A percentile compares a stretch with the other conserved stretches of the same genome.
These are phyloP conservation scores for Sambucus nigra DNA, from an alignment of 129 eudicot genomes.

Conservation along the genomic window DNA sequence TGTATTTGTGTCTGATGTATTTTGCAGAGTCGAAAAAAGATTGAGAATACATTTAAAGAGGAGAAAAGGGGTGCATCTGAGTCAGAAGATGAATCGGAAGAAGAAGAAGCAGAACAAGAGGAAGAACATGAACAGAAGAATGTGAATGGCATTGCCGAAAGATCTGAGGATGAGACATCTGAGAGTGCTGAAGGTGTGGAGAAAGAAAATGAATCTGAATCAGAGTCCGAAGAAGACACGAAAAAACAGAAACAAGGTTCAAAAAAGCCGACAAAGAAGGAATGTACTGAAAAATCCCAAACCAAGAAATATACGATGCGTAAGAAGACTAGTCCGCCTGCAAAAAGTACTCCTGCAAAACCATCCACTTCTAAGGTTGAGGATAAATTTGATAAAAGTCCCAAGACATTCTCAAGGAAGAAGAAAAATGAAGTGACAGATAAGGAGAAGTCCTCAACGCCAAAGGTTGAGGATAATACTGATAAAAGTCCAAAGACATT, in stretches of 20 bases:
- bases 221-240: conserved; percentile 53
- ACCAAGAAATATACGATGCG: conserved; percentile 33
- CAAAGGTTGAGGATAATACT: conserved; percentile 35
- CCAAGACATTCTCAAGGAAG: conserved; percentile 51
- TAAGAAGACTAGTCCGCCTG: conserved; percentile 38
- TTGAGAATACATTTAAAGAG: conserved; percentile 29
- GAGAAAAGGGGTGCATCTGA: conserved; percentile 35
- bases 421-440: conserved; percentile 53
- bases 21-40: conserved; percentile 47
- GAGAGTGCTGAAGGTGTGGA: conserved; percentile 52
- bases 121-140: conserved; percentile 19
- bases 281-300: conserved; percentile 34
- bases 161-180: conserved; percentile 60
- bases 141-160: conserved; percentile 42
- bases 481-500: conserved; percentile 45
- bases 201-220: conserved; percentile 48
- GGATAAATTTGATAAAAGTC: conserved; percentile 25
- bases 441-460: conserved; percentile 55
- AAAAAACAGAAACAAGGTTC: conserved; percentile 37
- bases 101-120: conserved; percentile 33
- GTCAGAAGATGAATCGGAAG: conserved; percentile 47
- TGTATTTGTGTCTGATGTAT: not conserved
- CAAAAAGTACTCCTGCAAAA: conserved; percentile 44
- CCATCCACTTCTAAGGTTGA: conserved; percentile 49
- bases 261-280: conserved; percentile 39